Evolutionary conservation across 225 moss, liverwort and hornwort species (phyloP).

Genomic region (Pseudoscleropodium purum): DNA sequence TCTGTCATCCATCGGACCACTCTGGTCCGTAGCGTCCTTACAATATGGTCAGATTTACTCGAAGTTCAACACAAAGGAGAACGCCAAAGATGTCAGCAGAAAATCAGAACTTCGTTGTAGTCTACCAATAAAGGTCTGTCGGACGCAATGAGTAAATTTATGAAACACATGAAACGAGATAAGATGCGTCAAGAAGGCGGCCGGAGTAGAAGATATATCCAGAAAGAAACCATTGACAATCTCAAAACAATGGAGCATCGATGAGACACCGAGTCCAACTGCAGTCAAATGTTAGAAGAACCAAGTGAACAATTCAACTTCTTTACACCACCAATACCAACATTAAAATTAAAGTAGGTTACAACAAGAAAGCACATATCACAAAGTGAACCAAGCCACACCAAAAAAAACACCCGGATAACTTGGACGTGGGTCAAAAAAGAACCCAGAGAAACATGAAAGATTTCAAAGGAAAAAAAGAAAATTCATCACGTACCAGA

Average conservation of each 20-base stretch:
- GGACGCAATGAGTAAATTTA: too few species aligned
- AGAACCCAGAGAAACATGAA: not conserved
- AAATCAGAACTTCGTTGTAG: not conserved
- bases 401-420: not conserved
- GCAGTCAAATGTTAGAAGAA: not conserved
- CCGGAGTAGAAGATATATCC: not conserved
- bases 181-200: not conserved
- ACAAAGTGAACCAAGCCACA: not conserved
- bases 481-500: not conserved
- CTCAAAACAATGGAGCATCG: not conserved
- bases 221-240: not conserved
- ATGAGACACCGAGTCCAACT: not conserved
- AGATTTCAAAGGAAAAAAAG: not conserved
- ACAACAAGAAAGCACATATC: too few species aligned
- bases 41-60: not conserved
- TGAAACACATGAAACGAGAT: not conserved
- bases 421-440: too few species aligned
- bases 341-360: not conserved
- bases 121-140: not conserved
- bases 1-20: too few species aligned
- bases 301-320: not conserved
- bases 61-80: not conserved
- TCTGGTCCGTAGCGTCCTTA: too few species aligned
- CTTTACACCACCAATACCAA: not conserved
- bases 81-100: not conserved